Evolutionary conservation across 169 alveolate genomes (phyloP).

Genomic region (Plasmodium inui): DNA sequence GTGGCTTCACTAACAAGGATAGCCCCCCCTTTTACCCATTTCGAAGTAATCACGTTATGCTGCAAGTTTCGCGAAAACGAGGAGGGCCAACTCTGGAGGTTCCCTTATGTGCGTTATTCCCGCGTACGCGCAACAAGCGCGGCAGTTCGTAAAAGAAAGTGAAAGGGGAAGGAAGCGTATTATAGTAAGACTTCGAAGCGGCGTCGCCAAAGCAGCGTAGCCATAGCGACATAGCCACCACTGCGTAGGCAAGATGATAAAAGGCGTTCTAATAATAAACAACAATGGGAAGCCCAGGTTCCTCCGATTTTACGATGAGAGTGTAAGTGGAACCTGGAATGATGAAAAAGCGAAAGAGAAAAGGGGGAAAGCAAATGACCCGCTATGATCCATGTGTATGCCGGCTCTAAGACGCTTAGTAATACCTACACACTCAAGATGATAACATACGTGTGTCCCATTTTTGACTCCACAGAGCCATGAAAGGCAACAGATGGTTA

Average conservation of each 20-base stretch:
- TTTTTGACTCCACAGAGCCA: slow-evolving; percentile 74
- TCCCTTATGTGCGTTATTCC: background rate
- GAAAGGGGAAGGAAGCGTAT: background rate
- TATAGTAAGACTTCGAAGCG: background rate
- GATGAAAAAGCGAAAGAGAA: background rate
- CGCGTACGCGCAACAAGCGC: background rate
- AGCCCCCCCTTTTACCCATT: background rate
- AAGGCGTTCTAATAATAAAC: slow-evolving; percentile 86
- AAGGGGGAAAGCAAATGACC: background rate
- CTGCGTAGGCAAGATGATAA: slow-evolving; percentile 81
- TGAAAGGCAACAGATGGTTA: slow-evolving; percentile 82
- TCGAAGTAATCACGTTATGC: background rate
- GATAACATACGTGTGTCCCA: background rate
- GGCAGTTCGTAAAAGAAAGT: background rate
- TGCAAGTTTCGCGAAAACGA: background rate
- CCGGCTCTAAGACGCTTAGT: background rate
- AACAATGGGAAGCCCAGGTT: slow-evolving; percentile 89
- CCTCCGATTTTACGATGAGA: slow-evolving; percentile 88
- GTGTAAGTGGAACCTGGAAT: slow-evolving; percentile 29
- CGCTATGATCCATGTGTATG: background rate
- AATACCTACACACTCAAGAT: slow-evolving; percentile 12
- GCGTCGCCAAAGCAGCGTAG: background rate
- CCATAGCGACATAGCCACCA: background rate
- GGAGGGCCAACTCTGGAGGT: background rate
- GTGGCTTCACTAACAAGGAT: background rate